Percentiles rank a stretch among this genome's conserved stretches.
These are phyloP conservation scores for Cyberlindnera veronae DNA, from an alignment of 805 yeast genomes.

Conservation along the genomic window DNA sequence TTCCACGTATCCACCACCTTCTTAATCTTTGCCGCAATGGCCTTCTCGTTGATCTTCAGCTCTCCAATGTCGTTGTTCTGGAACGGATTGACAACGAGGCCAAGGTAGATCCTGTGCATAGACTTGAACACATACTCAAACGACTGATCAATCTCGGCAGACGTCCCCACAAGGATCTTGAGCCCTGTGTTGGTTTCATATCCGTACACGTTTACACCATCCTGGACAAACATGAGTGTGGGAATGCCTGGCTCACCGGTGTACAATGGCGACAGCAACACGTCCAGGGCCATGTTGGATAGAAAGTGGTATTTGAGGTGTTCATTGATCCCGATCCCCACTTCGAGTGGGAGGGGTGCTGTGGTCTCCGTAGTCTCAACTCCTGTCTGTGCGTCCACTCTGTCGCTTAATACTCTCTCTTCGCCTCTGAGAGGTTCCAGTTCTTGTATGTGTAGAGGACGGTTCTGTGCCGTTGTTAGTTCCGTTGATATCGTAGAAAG, in stretches of 20 bases:
- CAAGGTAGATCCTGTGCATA: constrained; percentile 52
- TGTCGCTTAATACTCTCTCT: constrained; percentile 11
- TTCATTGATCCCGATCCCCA: constrained; percentile 5
- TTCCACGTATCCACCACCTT: constrained; percentile 13
- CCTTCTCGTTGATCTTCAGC: constrained; percentile 26
- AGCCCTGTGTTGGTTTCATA: constrained; percentile 65
- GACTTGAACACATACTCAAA: constrained; percentile 32
- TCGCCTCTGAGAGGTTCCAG: constrained; percentile 35
- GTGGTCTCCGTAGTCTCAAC: neutral
- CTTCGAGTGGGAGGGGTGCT: neutral
- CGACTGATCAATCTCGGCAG: constrained; percentile 30
- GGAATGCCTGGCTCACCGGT: constrained; percentile 37
- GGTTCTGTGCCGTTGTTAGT: constrained; percentile 31
- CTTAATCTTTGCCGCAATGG: constrained; percentile 14
- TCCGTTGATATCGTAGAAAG: neutral
- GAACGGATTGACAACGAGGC: constrained; percentile 63
- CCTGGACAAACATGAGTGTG: constrained; percentile 56
- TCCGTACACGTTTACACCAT: constrained; percentile 65
- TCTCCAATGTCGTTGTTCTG: constrained; percentile 27
- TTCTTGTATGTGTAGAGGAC: constrained; percentile 58
- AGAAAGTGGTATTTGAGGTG: constrained; percentile 59
- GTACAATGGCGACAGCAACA: constrained; percentile 50
- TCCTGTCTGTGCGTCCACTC: constrained; percentile 10
- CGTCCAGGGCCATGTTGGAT: constrained; percentile 74
- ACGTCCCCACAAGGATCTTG: constrained; percentile 58